Evolutionary conservation across 176 grass and related monocot genomes (phyloP).

Genomic region (Oryza meridionalis): DNA sequence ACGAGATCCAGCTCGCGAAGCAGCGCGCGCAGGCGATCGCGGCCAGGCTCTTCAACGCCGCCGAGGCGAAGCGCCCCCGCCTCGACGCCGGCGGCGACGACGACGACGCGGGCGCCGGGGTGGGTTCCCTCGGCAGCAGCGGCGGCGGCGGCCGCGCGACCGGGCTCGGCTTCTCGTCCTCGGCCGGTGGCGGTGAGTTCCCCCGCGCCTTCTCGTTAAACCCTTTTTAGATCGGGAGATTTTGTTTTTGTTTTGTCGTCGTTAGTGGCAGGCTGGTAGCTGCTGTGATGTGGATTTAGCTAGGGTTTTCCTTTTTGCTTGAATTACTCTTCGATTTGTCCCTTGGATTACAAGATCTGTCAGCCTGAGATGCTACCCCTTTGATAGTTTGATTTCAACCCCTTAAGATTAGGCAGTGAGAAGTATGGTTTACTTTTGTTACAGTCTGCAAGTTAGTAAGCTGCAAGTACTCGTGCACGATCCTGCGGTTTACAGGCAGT

Average conservation of each 20-base stretch:
- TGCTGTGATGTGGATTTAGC: slow-evolving; percentile 18
- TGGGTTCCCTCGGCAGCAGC: slow-evolving; percentile 21
- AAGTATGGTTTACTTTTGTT: not conserved
- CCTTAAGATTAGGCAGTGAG: not conserved
- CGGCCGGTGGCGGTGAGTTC: slow-evolving; percentile 40
- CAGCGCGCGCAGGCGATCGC: slow-evolving; percentile 94
- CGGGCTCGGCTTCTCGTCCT: slow-evolving; percentile 49
- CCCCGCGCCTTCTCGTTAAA: not conserved
- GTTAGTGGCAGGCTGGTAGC: not conserved
- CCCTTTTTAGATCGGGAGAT: slow-evolving; percentile 23
- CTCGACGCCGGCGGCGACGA: slow-evolving; percentile 63
- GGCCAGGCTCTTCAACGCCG: slow-evolving; percentile 83
- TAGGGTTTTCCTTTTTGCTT: not conserved
- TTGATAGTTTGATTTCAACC: not conserved
- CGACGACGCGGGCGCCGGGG: slow-evolving; percentile 38
- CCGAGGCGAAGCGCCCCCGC: slow-evolving; percentile 91
- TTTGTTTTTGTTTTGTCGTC: not conserved
- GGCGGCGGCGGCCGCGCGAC: slow-evolving; percentile 20
- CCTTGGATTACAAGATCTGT: slow-evolving; percentile 21
- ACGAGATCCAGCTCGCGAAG: slow-evolving; percentile 94
- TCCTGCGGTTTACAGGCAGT: not conserved
- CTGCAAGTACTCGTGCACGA: not conserved
- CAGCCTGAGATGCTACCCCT: not conserved
- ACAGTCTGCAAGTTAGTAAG: not conserved
- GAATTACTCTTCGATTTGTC: slow-evolving; percentile 5